phyloP scores from a whole-genome alignment of 768 basidiomycete genomes.

The Phlebiopsis flavidoalba region DNA sequence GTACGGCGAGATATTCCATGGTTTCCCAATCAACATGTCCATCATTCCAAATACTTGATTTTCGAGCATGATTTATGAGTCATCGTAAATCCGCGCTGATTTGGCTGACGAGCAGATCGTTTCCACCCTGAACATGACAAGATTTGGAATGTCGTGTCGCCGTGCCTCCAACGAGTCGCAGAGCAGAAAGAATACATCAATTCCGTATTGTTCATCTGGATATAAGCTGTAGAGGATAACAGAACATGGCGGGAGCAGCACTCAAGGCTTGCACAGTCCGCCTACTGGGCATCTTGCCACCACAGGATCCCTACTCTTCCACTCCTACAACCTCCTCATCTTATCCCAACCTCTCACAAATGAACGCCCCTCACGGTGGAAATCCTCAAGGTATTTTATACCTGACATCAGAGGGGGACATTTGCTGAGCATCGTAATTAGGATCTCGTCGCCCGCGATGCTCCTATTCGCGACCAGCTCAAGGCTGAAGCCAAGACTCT shows the following conservation, averaged over 20 bases:
- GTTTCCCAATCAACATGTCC: too few species aligned
- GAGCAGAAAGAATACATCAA: not conserved
- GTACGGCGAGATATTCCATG: too few species aligned
- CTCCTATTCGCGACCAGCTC: constrained; percentile 59
- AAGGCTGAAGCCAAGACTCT: constrained; percentile 69
- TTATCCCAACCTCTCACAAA: constrained; percentile 20
- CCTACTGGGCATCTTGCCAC: not conserved
- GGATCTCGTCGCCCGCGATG: constrained; percentile 72
- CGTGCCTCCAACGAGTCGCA: not conserved
- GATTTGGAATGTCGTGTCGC: not conserved
- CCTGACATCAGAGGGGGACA: constrained; percentile 5
- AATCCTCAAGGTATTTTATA: constrained; percentile 52
- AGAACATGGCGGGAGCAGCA: not conserved
- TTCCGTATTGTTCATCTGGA: not conserved
- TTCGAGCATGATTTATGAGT: too few species aligned
- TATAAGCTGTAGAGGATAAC: not conserved
- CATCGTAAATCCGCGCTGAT: not conserved
- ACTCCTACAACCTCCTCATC: too few species aligned
- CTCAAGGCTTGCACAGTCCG: not conserved
- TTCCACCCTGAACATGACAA: not conserved
- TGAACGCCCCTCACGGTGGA: constrained; percentile 90
- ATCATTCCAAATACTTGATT: too few species aligned
- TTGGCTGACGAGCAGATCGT: not conserved
- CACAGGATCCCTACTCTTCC: not conserved
- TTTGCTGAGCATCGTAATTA: constrained; percentile 24